Percentiles rank a stretch among this genome's conserved stretches.
Evolutionary conservation across 2,329 filamentous ascomycete species (phyloP).

Genomic region (Sporothrix dimorphospora): DNA sequence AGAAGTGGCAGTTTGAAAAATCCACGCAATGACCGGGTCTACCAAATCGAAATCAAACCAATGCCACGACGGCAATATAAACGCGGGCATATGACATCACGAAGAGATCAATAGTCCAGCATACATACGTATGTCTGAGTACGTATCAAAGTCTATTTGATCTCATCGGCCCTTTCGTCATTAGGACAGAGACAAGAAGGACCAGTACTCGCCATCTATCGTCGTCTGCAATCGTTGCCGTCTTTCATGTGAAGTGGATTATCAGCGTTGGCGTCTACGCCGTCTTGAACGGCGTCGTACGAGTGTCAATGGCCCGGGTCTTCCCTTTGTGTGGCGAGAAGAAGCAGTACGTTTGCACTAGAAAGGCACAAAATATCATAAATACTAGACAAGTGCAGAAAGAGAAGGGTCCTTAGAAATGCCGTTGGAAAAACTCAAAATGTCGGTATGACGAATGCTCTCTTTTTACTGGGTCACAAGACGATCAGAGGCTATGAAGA

Average conservation of each 20-base stretch:
- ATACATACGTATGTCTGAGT: conserved; percentile 8
- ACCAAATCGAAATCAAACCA: background rate
- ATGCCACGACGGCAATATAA: background rate
- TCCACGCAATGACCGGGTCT: background rate
- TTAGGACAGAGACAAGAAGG: background rate
- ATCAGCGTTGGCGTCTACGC: background rate
- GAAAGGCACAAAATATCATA: background rate
- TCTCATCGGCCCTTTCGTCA: background rate
- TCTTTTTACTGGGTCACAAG: background rate
- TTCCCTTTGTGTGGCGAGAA: background rate
- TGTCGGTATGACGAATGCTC: conserved; percentile 16
- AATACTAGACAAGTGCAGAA: background rate
- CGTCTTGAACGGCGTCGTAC: background rate
- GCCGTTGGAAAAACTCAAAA: background rate
- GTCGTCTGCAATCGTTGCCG: no score
- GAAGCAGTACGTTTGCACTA: background rate
- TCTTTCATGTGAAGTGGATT: background rate
- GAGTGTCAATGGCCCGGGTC: background rate
- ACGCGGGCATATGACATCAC: background rate
- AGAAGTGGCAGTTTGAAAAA: background rate
- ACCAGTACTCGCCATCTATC: background rate
- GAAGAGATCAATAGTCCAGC: background rate
- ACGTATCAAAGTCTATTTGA: background rate
- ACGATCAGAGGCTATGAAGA: background rate
- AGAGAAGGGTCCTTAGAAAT: background rate